Evolutionary conservation across 1,284 basidiomycete genomes (phyloP), one percentile per base, ranked within the genome.

Genomic region (Leccinum fuscescens): DNA sequence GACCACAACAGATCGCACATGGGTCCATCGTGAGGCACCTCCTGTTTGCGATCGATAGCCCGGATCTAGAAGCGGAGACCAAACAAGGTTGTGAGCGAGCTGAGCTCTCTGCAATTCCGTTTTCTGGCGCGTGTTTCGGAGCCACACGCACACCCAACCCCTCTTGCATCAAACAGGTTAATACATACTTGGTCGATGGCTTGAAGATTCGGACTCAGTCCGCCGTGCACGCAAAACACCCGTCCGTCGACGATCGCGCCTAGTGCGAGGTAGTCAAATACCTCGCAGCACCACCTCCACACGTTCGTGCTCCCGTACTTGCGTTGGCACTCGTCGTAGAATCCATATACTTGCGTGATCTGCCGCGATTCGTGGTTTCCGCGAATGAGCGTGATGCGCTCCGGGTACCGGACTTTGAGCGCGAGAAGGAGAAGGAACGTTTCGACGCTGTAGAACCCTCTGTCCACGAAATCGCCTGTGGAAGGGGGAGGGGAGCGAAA

Each of bases 1-100:
- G 95, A 98, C 96, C 96, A 99, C 20, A 99, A 81, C 6, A 99
- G 79, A 77, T 99, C 97, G 72, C 96, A 99, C 96, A 99, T 98
- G 7, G 95, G 89, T 8, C 97, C 96, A 73, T 99, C 96, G 74
- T 99, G 97, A n/a, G 96, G 96, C 11, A 99, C 97, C 74, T 99
- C 96, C 77, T 98, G 95, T 76, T 97, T 96, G 35, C 96, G 80
- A 79, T 98, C 96, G 67, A 99, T 96, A 46, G 88, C 84, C 51
- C 96, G 90, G 71, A 99, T 98, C 94, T 98, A 75, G 50, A 68
- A 50, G 31, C 60, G 67, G 60, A 58, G 57, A 58, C 48, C 58
- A 24, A 62, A 65, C 58, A 61, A 64, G 55, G 60, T 65, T 55
- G 64, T 65, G 60, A 69, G 69, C 60, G 60, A 71, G 60, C 61